Base-by-base conservation (phyloP, 2,329 filamentous ascomycete genomes). In the Alternaria novae-zelandiae region DNA sequence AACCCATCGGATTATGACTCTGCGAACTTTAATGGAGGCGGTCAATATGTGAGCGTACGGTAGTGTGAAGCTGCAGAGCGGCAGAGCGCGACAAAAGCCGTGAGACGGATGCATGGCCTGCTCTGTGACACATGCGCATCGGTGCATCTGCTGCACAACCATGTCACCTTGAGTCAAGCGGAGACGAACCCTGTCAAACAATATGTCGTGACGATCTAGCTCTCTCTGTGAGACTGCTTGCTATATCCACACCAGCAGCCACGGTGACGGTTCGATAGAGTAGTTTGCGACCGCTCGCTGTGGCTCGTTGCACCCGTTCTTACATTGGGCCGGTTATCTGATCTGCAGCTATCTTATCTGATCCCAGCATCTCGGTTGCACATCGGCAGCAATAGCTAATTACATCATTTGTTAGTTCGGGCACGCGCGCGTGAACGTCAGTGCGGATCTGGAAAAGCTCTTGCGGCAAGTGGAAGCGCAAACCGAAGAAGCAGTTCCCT, bases 401-500 rank as follows among this genome's bases (percentile, higher is more conserved):
- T 62, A 64, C 59, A 65, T 65, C 63, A 65, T 56, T 21, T 45
- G 46, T 57, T 32, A 44, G 45, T 41, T 58, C 59, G 54, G 50
- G 59, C 59, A 54, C 51, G 51, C 57, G 57, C 49, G 57, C 54
- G 55, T 63, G 44, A 56, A 63, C 45, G 63, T 59, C 59, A 59
- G 59, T 65, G 59, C 63, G 55, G n/a, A 60, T 60, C 26, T 54
- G 36, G 51, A 56, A 55, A 63, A 56, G 59, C 50, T 63, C 59
- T 63, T 59, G 59, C 59, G 59, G 49, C 51, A 50, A 54, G 55
- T 51, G 56, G 59, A 15, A 54, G 41, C 30, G 30, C 26, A 57
- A 53, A 56, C 49, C 53, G 41, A 53, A 58, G 17, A 57, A 51
- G 49, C 49, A 51, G 54, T 58, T 20, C n/a, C 43, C 28, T 45